A percentile compares a stretch with the other conserved stretches of the same genome.
Evolutionary conservation across 208 protist genomes (phyloP).

Genomic region (Crithidia expoeki): DNA sequence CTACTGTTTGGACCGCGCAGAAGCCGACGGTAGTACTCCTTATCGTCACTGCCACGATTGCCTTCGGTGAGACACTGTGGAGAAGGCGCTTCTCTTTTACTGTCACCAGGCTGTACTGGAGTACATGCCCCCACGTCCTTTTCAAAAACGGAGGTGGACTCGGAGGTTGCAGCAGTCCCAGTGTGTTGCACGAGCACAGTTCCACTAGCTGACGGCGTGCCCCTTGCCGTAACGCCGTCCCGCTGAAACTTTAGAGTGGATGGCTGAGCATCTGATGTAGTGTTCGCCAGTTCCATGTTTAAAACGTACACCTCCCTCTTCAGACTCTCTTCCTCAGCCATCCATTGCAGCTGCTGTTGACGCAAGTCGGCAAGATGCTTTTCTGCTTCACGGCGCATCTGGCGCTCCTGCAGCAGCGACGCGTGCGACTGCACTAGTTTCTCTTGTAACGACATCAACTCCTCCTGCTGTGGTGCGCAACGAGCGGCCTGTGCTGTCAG

Average conservation of each 20-base stretch:
- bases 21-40: slow-evolving; percentile 2
- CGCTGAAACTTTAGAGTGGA: too few species aligned
- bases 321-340: slow-evolving; percentile 5
- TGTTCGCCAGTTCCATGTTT: slow-evolving; percentile 35
- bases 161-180: too few species aligned
- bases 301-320: slow-evolving; percentile 35
- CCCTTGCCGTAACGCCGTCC: too few species aligned
- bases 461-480: not conserved
- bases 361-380: slow-evolving; percentile 14
- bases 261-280: not conserved
- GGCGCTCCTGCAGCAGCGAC: slow-evolving; percentile 29
- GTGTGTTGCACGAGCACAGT: too few species aligned
- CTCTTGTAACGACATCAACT: slow-evolving; percentile 8
- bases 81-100: too few species aligned
- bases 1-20: not conserved
- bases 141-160: too few species aligned
- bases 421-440: slow-evolving; percentile 12
- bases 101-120: too few species aligned
- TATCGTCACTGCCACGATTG: not conserved
- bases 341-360: slow-evolving; percentile 17
- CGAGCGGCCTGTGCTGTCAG: slow-evolving; percentile 17
- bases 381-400: slow-evolving; percentile 26
- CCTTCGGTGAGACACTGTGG: not conserved
- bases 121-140: too few species aligned
- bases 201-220: too few species aligned